These are phyloP conservation scores for Pyricularia pennisetigena DNA, from an alignment of 2,329 filamentous ascomycete species.

Conservation along the genomic window DNA sequence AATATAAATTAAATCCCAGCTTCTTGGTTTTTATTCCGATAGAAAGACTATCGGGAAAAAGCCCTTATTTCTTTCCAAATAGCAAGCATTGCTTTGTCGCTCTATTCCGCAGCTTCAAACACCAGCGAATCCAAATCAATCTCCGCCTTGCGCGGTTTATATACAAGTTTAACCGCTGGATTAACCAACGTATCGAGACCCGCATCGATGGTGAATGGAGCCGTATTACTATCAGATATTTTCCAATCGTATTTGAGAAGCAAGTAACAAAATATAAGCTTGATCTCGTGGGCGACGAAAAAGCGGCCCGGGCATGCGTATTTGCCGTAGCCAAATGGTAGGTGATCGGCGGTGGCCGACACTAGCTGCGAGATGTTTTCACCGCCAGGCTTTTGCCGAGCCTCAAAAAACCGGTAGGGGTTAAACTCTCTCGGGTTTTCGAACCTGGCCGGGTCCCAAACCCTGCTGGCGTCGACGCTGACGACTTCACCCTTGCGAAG, in stretches of 20 bases:
- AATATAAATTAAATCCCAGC: too few species aligned
- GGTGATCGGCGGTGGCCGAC: constrained; percentile 10
- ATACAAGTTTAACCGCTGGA: background rate
- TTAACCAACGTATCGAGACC: background rate
- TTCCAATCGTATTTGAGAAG: constrained; percentile 26
- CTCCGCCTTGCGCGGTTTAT: background rate
- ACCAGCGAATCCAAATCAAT: background rate
- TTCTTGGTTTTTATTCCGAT: too few species aligned
- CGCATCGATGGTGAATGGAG: background rate
- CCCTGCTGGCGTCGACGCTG: background rate
- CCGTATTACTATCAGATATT: background rate
- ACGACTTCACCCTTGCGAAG: background rate
- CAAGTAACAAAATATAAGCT: constrained; percentile 27
- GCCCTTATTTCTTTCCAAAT: background rate
- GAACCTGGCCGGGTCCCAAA: background rate
- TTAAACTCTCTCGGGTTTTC: background rate
- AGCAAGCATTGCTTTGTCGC: background rate
- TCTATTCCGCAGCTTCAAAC: background rate
- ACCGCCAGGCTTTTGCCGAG: background rate
- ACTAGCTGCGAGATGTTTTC: background rate
- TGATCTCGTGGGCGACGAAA: constrained; percentile 33
- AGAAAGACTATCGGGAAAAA: too few species aligned
- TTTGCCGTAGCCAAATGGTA: constrained; percentile 33
- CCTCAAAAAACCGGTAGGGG: background rate
- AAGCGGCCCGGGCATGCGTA: constrained; percentile 37